Evolutionary conservation across 176 grass and related monocot species (phyloP), one percentile per base, ranked within the genome.

Genomic region (Triticum dicoccoides): DNA sequence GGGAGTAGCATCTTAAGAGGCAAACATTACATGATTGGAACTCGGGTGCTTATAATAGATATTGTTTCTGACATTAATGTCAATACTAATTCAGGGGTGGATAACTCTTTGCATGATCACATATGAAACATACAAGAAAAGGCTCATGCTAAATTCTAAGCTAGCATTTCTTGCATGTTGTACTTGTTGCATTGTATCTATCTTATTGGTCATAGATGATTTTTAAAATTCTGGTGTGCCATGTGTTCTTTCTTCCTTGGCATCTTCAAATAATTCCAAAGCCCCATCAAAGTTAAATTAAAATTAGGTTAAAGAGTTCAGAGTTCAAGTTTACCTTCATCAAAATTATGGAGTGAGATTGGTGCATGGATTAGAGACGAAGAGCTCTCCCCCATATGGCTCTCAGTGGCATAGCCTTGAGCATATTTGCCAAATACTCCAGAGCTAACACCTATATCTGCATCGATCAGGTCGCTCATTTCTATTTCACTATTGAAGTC

Each of bases 391-490:
- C 76, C 89, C 37, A 80, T 84, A 44, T 77, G 86, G 84, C 32
- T 77, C 67, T 82, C 86, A 27, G 88, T 29, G 51, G 90, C 77
- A 85, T 89, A 89, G 69, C 78, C 61, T 69, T 88, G 85, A 59
- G 5, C 67, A 39, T 93, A 92, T 79, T 89, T 91, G 24, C 84
- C 85, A 65, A 95, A 89, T 64, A 90, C 63, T 80, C 79, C 61
- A 81, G 72, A 45, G 65, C 77, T 87, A 85, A 84, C 66, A 79
- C 87, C 84, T 29, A 85, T 73, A 77, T 90, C 87, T 66, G 82
- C 77, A 88, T 93, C 82, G 49, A 86, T 89, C 77, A 95, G 17
- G 90, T 83, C 84, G 61, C 52, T 76, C 75, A 82, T 86, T 79
- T 88, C 85, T 47, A 80, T 75, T 86, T 90, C 91, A 52, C 63